A percentile compares a stretch with the other conserved stretches of the same genome.
Evolutionary conservation across 139 green algal species (phyloP).

Genomic region (Coelastrella sp.): DNA sequence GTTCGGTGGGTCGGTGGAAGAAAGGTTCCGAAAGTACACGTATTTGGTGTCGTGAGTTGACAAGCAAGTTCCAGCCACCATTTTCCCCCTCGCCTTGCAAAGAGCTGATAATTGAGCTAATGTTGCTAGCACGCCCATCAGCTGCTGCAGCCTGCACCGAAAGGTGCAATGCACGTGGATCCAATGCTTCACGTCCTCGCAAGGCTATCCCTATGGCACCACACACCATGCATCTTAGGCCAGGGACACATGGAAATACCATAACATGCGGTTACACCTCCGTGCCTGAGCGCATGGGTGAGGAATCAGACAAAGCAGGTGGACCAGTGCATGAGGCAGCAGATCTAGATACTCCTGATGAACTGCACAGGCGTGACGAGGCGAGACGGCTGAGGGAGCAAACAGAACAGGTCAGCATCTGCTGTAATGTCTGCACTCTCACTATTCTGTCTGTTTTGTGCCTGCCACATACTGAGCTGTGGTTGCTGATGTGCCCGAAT

Average conservation of each 20-base stretch:
- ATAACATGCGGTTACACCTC: constrained; percentile 13
- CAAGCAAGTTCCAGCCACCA: neutral
- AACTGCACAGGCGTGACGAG: neutral
- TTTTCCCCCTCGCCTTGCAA: neutral
- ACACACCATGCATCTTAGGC: neutral
- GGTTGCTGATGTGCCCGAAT: no score
- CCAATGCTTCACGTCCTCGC: neutral
- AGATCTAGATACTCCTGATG: neutral
- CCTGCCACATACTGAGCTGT: no score
- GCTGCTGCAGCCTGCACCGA: neutral
- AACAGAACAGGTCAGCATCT: neutral
- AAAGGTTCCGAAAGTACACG: no score
- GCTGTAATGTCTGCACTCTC: no score
- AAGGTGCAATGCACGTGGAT: neutral
- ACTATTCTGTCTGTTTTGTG: no score
- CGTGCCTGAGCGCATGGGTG: constrained; percentile 20
- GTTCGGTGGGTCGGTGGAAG: no score
- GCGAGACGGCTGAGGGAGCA: neutral
- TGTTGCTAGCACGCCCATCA: neutral
- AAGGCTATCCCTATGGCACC: neutral
- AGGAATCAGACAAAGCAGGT: constrained; percentile 2
- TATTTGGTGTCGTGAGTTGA: neutral
- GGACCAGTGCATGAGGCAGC: neutral
- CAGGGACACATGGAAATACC: neutral
- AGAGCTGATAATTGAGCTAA: no score